A percentile compares a stretch with the other conserved stretches of the same genome.
These are phyloP conservation scores for Boechera stricta DNA, from an alignment of 345 rosid species.

Conservation along the genomic window DNA sequence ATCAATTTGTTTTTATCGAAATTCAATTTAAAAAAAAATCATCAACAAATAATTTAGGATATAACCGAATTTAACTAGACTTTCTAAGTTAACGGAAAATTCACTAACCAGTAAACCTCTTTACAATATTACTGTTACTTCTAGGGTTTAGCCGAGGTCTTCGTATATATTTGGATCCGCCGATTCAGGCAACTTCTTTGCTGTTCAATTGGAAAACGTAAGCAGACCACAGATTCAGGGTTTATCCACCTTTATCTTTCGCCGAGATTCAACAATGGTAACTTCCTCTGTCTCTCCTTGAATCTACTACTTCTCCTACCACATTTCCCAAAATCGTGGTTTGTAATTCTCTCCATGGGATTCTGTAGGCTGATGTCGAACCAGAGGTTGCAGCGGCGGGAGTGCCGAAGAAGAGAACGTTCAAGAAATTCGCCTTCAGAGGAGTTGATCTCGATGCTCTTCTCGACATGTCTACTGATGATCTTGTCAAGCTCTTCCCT, in stretches of 20 bases:
- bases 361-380: slow-evolving; percentile 50
- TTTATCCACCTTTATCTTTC: not conserved
- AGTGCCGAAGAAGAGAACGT: slow-evolving; percentile 71
- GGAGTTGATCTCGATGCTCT: slow-evolving; percentile 73
- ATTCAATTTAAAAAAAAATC: too few relatives aligned
- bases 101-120: not conserved
- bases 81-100: too few relatives aligned
- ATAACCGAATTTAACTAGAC: too few relatives aligned
- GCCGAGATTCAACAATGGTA: slow-evolving; percentile 24
- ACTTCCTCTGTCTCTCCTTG: not conserved
- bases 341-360: not conserved
- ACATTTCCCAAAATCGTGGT: not conserved
- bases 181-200: not conserved
- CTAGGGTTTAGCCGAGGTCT: slow-evolving; percentile 8
- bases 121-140: not conserved
- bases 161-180: slow-evolving; percentile 19
- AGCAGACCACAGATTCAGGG: slow-evolving; percentile 7
- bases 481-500: slow-evolving; percentile 65
- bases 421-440: slow-evolving; percentile 74
- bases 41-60: too few relatives aligned
- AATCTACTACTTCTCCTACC: not conserved
- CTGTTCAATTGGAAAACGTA: not conserved
- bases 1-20: too few relatives aligned
- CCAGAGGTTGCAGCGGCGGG: slow-evolving; percentile 50
- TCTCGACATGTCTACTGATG: slow-evolving; percentile 50